Evolutionary conservation across 345 rosid species (phyloP).

Genomic region (Heritiera littoralis): DNA sequence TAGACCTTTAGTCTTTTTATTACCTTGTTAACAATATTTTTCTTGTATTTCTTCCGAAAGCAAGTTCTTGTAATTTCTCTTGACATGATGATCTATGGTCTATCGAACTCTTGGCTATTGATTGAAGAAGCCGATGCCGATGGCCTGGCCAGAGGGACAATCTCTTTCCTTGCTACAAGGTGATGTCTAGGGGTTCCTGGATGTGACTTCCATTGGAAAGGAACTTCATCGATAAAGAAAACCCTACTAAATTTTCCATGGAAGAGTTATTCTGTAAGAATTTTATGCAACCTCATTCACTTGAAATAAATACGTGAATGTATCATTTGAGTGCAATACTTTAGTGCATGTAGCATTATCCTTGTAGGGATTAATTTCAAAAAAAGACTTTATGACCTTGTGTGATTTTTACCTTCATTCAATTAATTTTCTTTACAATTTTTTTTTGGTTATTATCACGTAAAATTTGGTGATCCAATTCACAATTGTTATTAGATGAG

Average conservation of each 20-base stretch:
- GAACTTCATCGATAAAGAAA: not conserved
- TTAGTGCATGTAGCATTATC: no score
- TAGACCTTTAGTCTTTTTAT: not conserved
- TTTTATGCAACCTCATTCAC: not conserved
- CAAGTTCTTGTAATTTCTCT: not conserved
- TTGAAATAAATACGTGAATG: no score
- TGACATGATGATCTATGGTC: not conserved
- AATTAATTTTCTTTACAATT: no score
- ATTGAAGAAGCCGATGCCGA: not conserved
- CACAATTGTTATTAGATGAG: no score
- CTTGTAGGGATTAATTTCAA: no score
- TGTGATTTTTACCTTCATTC: no score
- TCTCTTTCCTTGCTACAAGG: not conserved
- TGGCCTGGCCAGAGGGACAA: not conserved
- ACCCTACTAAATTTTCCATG: not conserved
- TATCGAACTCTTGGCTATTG: not conserved
- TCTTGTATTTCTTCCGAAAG: slow-evolving; percentile 10
- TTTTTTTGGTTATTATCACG: no score
- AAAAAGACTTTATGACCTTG: no score
- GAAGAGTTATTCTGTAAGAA: slow-evolving; percentile 3
- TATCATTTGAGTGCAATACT: no score
- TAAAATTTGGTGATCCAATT: no score
- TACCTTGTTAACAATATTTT: not conserved
- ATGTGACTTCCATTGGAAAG: not conserved
- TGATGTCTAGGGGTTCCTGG: slow-evolving; percentile 11